phyloP scores from a whole-genome alignment of 192 early-diverging fungal species.

The Umbelopsis sp. region DNA sequence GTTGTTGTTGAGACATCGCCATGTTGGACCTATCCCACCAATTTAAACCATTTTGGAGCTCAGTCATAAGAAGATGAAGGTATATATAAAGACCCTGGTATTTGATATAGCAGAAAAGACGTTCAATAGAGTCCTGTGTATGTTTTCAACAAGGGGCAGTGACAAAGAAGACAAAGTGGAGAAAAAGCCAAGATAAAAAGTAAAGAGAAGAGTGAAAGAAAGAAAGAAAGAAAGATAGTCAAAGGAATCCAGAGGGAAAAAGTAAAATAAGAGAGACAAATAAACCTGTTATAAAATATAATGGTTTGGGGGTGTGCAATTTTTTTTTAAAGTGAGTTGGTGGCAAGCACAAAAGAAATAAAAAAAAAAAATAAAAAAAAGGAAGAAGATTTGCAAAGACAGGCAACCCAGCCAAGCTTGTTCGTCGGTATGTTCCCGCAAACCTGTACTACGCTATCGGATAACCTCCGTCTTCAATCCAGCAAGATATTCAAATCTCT shows the following conservation, averaged over 20 bases:
- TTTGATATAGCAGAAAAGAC: background rate
- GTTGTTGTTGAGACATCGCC: conserved; percentile 5
- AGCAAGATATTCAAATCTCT: background rate
- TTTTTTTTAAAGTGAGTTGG: no score
- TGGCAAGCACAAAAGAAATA: background rate
- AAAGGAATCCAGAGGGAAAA: background rate
- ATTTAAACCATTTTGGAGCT: conserved; percentile 12
- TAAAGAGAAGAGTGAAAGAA: background rate
- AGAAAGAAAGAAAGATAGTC: background rate
- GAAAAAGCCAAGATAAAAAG: background rate
- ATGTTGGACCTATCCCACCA: conserved; percentile 15
- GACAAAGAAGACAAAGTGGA: background rate
- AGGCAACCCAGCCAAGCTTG: background rate
- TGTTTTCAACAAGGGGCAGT: background rate
- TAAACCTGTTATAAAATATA: conserved; percentile 8
- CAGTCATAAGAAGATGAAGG: conserved; percentile 3
- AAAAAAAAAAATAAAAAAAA: background rate
- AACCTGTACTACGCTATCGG: conserved; percentile 3
- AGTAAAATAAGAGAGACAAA: background rate
- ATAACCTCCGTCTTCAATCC: background rate
- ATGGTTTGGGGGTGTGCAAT: background rate
- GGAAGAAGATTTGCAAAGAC: background rate
- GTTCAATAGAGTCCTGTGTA: background rate
- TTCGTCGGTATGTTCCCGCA: conserved; percentile 11
- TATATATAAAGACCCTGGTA: background rate